Base-by-base conservation (phyloP, 2,329 filamentous ascomycete species). In the Mollisia scopiformis region DNA sequence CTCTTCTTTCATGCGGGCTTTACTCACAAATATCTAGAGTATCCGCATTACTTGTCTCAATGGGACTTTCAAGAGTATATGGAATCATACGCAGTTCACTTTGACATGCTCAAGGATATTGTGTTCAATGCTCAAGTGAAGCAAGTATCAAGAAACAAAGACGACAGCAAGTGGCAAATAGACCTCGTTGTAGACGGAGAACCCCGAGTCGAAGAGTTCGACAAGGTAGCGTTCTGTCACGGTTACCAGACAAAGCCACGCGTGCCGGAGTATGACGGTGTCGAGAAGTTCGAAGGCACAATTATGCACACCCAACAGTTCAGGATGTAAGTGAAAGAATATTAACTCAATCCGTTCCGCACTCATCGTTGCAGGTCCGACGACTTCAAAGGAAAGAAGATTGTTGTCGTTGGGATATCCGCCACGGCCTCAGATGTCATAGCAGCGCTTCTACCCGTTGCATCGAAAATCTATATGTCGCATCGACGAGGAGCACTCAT, bases 321-420 rank as follows among this genome's bases (percentile, higher is more conserved):
- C 21, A 53, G 58, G 57, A 58, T 58, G 57, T 58, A n/a, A 58
- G 57, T 58, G 35, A 16, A 4, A 19, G 37, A 25, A 21, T 3
- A 27, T 28, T 14, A n/a, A 31, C 1, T 6, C 33, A 58, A 37
- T 28, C 25, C 23, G 47, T 27, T 54, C 14, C 27, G 33, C 27
- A 30, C 49, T 54, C 16, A 58, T 54, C 55, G 52, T 13, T 35
- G 66, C 47, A 73, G 72, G 5, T 68, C 75, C 4, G 68, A 72
- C 2, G 66, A 69, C 25, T 81, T 78, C 66, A 71, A 73, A 14
- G 75, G 71, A 8, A 78, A 80, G 63, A 77, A 70, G 4, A 76
- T 82, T 3, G 62, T 82, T 1, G 69, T 82, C 0, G 71, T 82
- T 4, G 80, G 80, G 7, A 64, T 81, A 31, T 75, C 75, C n/a